Evolutionary conservation across 257 asterid species (phyloP), one percentile per base, ranked within the genome.

Genomic region (Anisodus acutangulus): DNA sequence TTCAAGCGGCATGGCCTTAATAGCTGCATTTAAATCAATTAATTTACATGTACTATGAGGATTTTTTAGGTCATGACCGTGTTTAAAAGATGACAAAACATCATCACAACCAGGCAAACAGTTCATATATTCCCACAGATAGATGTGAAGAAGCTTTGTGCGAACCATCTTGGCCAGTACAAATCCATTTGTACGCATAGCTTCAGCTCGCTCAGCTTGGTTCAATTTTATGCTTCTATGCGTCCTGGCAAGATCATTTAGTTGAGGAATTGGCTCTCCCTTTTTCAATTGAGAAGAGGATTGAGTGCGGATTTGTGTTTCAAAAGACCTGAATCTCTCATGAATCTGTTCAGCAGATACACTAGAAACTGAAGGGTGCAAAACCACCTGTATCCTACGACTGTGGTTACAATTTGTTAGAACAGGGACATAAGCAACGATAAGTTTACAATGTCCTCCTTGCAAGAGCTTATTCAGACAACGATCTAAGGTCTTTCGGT

Each of bases 401-500:
- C 70, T 92, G 84, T 94, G 91, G 58, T 94, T 91, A 87, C 93
- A 94, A 88, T 96, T 93, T 60, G 99, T 94, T 88, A 94, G 88
- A 66, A 71, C 90, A 58, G 99, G 99, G 88, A 92, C 90, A 80
- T 91, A 89, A 79, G 90, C 87, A 62, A 76, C 83, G 80, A 94
- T 92, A 91, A 95, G 89, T 89, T 92, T 96, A 87, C 98, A 96
- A 80, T 82, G 92, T 31, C 95, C 98, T 92, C 92, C 98, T 84
- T 84, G 84, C 90, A 93, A 94, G 89, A 96, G 98, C 89, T 92
- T 94, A 87, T 92, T 89, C 88, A 96, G 91, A 84, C 83, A 86
- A 83, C 98, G 98, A 43, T 87, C 89, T 83, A 94, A 85, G 83
- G 98, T 96, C 91, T 89, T 93, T 81, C 97, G 84, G 88, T 92